phyloP scores from a whole-genome alignment of 306 rosid genomes.

The Dryas alaskensis region DNA sequence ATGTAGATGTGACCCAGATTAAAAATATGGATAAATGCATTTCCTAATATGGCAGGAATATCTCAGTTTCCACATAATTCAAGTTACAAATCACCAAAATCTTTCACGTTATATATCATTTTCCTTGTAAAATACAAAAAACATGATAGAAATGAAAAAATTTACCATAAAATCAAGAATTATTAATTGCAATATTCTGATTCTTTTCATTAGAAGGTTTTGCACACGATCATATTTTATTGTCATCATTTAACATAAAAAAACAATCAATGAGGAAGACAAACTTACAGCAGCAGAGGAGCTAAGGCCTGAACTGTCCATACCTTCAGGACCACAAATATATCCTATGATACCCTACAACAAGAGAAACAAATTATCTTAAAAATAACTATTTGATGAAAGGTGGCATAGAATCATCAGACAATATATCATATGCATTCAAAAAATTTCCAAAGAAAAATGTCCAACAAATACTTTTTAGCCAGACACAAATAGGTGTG shows the following conservation, averaged over 20 bases:
- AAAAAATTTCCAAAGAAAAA: background rate
- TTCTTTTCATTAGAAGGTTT: slow-evolving; percentile 19
- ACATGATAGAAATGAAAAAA: background rate
- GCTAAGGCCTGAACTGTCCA: slow-evolving; percentile 96
- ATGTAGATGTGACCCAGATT: background rate
- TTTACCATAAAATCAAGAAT: background rate
- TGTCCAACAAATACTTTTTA: background rate
- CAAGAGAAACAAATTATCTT: slow-evolving; percentile 27
- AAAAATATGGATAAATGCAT: background rate
- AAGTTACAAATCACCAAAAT: background rate
- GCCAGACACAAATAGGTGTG: background rate
- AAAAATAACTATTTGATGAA: background rate
- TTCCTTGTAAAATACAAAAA: background rate
- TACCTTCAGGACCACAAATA: slow-evolving; percentile 68
- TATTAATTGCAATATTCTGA: background rate
- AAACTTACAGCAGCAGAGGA: slow-evolving; percentile 96
- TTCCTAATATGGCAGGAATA: background rate
- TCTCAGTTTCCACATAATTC: background rate
- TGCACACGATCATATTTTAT: slow-evolving; percentile 17
- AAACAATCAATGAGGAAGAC: slow-evolving; percentile 19
- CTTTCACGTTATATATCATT: no score
- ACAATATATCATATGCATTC: background rate
- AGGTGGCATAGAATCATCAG: slow-evolving; percentile 7
- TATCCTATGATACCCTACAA: slow-evolving; percentile 83
- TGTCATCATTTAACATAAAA: slow-evolving; percentile 20